Evolutionary conservation across 169 alveolate genomes (phyloP).

Genomic region (Plasmodium reichenowi): DNA sequence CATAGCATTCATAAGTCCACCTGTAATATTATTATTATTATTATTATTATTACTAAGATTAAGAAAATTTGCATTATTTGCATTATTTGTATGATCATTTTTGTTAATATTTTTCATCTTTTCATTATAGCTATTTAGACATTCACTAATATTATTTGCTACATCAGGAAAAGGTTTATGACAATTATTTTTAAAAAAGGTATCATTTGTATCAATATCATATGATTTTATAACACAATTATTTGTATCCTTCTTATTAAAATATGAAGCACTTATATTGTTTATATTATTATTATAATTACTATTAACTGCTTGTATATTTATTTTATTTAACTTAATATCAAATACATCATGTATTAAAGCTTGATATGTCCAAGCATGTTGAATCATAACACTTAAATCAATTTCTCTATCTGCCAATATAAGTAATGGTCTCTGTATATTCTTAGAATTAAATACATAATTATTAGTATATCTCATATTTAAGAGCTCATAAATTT

Average conservation of each 20-base stretch:
- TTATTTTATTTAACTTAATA: conserved; percentile 85
- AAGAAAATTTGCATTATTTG: conserved; percentile 75
- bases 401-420: conserved; percentile 88
- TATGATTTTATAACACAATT: conserved; percentile 18
- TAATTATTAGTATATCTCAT: conserved; percentile 76
- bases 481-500: conserved; percentile 81
- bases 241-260: too few relatives aligned
- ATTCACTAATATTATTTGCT: conserved; percentile 82
- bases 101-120: conserved; percentile 80
- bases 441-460: conserved; percentile 77
- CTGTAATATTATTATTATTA: conserved; percentile 78
- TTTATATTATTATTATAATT: conserved; percentile 6
- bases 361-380: conserved; percentile 92
- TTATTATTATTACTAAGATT: conserved; percentile 29
- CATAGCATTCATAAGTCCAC: conserved; percentile 86
- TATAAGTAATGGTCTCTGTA: conserved; percentile 87
- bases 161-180: conserved; percentile 86
- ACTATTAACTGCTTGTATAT: background rate
- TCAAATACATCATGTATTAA: conserved; percentile 88
- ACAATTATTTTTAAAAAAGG: conserved; percentile 77
- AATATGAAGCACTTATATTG: too few relatives aligned
- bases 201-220: conserved; percentile 81
- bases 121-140: conserved; percentile 80
- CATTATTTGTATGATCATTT: conserved; percentile 51
- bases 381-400: conserved; percentile 90